Percentiles rank a stretch among this genome's conserved stretches.
Conservation (phyloP, 257 asterid species). For the Nicotiana tomentosiformis region DNA sequence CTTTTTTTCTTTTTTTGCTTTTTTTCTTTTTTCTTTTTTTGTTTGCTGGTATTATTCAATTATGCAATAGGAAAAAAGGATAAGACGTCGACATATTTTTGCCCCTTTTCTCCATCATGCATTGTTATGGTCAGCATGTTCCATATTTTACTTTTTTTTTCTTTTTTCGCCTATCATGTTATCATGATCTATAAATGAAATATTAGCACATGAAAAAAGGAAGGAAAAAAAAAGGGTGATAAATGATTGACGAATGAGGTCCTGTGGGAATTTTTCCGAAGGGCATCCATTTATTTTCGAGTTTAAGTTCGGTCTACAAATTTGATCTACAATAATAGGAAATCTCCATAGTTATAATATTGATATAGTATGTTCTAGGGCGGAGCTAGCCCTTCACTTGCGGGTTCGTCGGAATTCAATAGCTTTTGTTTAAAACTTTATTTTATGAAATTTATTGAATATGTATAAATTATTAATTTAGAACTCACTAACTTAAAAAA, state of each 20-base stretch:
- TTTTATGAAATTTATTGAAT: no score
- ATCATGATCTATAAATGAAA: background rate
- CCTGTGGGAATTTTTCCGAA: background rate
- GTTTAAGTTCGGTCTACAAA: no score
- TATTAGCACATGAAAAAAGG: background rate
- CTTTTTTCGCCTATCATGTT: background rate
- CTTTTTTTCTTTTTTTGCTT: background rate
- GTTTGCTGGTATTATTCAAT: background rate
- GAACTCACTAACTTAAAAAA: no score
- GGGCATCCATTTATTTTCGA: background rate
- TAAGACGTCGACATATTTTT: background rate
- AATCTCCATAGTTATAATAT: no score
- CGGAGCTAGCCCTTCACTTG: no score
- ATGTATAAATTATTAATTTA: no score
- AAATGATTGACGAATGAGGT: background rate
- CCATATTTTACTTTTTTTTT: background rate
- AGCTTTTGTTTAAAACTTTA: no score
- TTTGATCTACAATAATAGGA: background rate
- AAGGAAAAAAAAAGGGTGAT: no score
- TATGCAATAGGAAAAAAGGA: background rate
- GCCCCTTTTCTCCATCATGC: background rate
- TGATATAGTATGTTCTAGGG: no score
- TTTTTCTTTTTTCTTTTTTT: background rate
- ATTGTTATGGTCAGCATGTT: background rate
- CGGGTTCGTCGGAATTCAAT: no score